Conservation (phyloP, 2,329 filamentous ascomycete species). For the Biscogniauxia mediterranea region DNA sequence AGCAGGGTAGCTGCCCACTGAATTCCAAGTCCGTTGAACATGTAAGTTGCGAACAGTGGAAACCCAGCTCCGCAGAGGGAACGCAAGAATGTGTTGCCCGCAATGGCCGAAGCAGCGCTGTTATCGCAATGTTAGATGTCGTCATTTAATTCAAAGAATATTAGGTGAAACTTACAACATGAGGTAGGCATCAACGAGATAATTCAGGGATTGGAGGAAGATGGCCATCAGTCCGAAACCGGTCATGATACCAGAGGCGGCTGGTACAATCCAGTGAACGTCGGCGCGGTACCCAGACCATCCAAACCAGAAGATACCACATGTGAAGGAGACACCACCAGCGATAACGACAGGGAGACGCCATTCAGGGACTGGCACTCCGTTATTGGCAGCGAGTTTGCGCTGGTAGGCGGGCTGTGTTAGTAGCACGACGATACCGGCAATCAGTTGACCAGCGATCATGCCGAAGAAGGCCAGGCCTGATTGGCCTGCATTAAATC, state of each 20-base stretch:
- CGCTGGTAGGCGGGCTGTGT: conserved; percentile 66
- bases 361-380: conserved; percentile 64
- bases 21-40: conserved; percentile 63
- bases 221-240: conserved; percentile 81
- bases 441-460: conserved; percentile 69
- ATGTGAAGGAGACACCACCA: conserved; percentile 59
- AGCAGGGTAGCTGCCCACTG: conserved; percentile 62
- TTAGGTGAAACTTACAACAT: conserved; percentile 48
- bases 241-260: conserved; percentile 59
- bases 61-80: conserved; percentile 77
- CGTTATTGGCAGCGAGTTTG: conserved; percentile 67
- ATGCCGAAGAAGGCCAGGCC: conserved; percentile 86
- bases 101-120: conserved; percentile 72
- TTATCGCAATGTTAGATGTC: conserved; percentile 9
- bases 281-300: conserved; percentile 62
- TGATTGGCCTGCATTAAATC: conserved; percentile 65
- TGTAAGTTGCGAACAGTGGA: conserved; percentile 74
- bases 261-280: conserved; percentile 64
- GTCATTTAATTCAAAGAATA: neutral
- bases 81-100: conserved; percentile 78
- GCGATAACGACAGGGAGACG: conserved; percentile 61
- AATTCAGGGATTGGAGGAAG: conserved; percentile 79
- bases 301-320: conserved; percentile 74
- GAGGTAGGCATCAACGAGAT: conserved; percentile 73
- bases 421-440: conserved; percentile 61